Evolutionary conservation across 179 eudicot genomes (phyloP).

Genomic region (Patellifolia procumbens): DNA sequence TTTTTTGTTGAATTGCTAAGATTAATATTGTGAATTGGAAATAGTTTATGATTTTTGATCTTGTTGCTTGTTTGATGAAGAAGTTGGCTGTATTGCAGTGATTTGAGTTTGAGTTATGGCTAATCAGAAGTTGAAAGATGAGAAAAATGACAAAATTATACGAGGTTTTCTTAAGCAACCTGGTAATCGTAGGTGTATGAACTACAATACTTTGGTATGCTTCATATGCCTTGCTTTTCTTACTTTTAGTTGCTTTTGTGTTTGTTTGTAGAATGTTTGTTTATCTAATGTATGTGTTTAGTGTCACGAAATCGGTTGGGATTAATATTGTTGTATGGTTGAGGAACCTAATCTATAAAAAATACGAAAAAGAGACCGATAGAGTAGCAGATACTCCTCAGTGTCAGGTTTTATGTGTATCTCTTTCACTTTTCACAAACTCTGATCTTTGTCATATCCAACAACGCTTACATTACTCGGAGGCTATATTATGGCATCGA

Average conservation of each 20-base stretch:
- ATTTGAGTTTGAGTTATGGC: slow-evolving; percentile 51
- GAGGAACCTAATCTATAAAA: too few species aligned
- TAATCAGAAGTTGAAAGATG: slow-evolving; percentile 76
- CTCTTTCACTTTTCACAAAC: too few species aligned
- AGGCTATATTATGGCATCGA: too few species aligned
- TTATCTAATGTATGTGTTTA: too few species aligned
- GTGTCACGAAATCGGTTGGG: background rate
- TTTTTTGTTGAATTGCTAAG: background rate
- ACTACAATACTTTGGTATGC: slow-evolving; percentile 90
- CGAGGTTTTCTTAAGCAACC: slow-evolving; percentile 78
- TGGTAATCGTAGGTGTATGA: slow-evolving; percentile 80
- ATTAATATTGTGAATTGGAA: background rate
- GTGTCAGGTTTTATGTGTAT: too few species aligned
- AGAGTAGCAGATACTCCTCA: too few species aligned
- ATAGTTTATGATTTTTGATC: background rate
- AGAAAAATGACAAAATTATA: slow-evolving; percentile 77
- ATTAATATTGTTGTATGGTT: background rate
- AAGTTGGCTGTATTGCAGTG: slow-evolving; percentile 27
- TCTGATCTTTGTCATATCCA: too few species aligned
- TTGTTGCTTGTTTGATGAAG: slow-evolving; percentile 21
- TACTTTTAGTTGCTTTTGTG: background rate
- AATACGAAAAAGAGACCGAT: too few species aligned
- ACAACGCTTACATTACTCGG: too few species aligned
- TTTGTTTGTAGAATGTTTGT: background rate
- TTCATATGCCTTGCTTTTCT: background rate